Evolutionary conservation across 2,329 filamentous ascomycete species (phyloP).

Genomic region (Allantophomopsis cytisporea): DNA sequence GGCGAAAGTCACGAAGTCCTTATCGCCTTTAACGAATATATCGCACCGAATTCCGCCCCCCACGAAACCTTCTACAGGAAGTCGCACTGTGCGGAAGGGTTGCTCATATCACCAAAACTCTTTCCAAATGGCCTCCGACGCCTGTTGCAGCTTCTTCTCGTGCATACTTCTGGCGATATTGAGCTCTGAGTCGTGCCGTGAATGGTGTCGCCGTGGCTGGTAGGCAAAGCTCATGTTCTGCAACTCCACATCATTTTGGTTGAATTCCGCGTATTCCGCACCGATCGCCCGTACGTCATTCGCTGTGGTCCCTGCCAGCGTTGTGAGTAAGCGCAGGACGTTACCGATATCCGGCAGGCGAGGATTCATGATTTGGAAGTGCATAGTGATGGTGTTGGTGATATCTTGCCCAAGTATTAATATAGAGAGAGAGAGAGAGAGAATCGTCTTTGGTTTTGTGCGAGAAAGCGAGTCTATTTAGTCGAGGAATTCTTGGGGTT

Average conservation of each 20-base stretch:
- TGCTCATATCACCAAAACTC: constrained; percentile 5
- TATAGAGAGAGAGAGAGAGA: no score
- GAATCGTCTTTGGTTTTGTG: no score
- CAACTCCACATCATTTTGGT: constrained; percentile 5
- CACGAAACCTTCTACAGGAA: no score
- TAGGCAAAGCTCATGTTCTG: constrained; percentile 4
- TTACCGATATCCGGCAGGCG: not conserved
- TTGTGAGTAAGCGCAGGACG: constrained; percentile 10
- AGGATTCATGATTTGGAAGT: not conserved
- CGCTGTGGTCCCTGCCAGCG: constrained; percentile 1
- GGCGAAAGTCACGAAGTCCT: no score
- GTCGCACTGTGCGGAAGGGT: no score
- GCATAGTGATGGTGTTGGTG: not conserved
- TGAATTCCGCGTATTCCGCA: not conserved
- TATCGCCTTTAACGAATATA: no score
- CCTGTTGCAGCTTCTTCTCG: constrained; percentile 5
- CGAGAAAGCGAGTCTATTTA: no score
- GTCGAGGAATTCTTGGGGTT: no score
- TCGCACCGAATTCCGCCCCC: no score
- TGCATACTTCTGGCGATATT: constrained; percentile 1
- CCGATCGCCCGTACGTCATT: constrained; percentile 2
- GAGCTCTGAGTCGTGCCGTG: not conserved
- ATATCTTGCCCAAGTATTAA: not conserved
- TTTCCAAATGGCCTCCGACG: constrained; percentile 6
- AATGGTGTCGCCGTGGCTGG: constrained; percentile 3